A percentile compares a stretch with the other conserved stretches of the same genome.
phyloP scores from a whole-genome alignment of 352 stramenopile species.

The Poterioochromonas sp. region DNA sequence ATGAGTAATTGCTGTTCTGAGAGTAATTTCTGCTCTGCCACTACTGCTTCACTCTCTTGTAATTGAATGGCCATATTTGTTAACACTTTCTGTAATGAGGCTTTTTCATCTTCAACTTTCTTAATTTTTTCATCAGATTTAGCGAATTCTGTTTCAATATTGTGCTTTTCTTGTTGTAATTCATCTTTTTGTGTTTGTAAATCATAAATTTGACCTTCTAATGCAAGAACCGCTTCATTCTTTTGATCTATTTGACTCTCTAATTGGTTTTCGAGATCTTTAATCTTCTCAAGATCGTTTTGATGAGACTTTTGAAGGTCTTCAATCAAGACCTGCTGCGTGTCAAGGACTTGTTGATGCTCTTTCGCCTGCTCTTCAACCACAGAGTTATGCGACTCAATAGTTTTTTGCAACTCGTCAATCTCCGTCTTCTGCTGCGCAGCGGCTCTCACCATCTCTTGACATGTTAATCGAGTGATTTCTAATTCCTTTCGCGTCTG shows the following conservation, averaged over 20 bases:
- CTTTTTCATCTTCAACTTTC: not conserved
- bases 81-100: not conserved
- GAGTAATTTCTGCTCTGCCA: no score
- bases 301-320: not conserved
- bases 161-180: not conserved
- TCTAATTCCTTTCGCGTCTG: not conserved
- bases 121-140: not conserved
- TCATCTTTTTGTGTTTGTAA: not conserved
- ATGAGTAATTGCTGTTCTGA: no score
- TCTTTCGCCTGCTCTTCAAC: not conserved
- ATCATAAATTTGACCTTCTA: not conserved
- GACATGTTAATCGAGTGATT: constrained; percentile 11
- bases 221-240: not conserved
- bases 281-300: not conserved
- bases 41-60: not conserved
- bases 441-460: not conserved
- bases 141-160: not conserved
- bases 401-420: not conserved
- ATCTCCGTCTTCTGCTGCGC: not conserved
- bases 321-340: not conserved
- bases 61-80: not conserved
- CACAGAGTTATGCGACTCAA: not conserved
- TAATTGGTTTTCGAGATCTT: not conserved
- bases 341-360: not conserved
- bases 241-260: not conserved